A percentile compares a stretch with the other conserved stretches of the same genome.
phyloP scores from a whole-genome alignment of 176 grass and related monocot species.

The Oryza punctata region DNA sequence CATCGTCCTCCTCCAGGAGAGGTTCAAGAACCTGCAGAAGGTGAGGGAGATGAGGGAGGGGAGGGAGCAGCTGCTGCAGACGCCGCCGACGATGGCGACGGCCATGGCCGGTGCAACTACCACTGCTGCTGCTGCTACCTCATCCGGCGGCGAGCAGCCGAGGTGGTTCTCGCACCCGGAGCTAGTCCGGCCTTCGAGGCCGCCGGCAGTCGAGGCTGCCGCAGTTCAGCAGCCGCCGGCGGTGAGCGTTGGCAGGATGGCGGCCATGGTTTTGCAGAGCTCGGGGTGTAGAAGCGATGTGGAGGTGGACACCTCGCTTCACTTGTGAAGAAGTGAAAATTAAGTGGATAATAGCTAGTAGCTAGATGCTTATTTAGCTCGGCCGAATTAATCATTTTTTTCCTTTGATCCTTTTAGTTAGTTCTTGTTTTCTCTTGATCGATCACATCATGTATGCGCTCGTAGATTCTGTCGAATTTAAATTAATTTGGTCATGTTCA shows the following conservation, averaged over 20 bases:
- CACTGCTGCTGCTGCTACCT: not conserved
- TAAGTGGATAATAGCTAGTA: not conserved
- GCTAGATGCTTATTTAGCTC: not conserved
- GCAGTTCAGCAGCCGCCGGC: not conserved
- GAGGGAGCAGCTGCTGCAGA: slow-evolving; percentile 39
- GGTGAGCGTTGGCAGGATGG: not conserved
- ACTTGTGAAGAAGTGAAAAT: slow-evolving; percentile 35
- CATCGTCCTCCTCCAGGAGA: slow-evolving; percentile 68
- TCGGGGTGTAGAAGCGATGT: slow-evolving; percentile 25
- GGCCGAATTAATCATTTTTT: not conserved
- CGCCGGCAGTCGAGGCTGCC: slow-evolving; percentile 18
- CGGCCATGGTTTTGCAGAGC: slow-evolving; percentile 1
- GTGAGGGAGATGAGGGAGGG: slow-evolving; percentile 63
- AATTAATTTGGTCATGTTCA: not conserved
- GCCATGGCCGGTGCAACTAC: not conserved
- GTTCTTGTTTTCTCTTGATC: not conserved
- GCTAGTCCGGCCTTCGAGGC: slow-evolving; percentile 53
- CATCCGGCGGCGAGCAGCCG: slow-evolving; percentile 36
- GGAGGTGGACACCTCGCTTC: slow-evolving; percentile 68
- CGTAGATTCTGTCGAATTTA: not conserved
- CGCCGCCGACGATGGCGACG: too few species aligned
- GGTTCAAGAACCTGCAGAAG: slow-evolving; percentile 64
- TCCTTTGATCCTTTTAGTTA: not conserved
- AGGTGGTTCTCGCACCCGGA: slow-evolving; percentile 88
- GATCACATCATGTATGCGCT: not conserved